Evolutionary conservation across 768 basidiomycete genomes (phyloP).

Genomic region (Tricholoma hemisulphureum): DNA sequence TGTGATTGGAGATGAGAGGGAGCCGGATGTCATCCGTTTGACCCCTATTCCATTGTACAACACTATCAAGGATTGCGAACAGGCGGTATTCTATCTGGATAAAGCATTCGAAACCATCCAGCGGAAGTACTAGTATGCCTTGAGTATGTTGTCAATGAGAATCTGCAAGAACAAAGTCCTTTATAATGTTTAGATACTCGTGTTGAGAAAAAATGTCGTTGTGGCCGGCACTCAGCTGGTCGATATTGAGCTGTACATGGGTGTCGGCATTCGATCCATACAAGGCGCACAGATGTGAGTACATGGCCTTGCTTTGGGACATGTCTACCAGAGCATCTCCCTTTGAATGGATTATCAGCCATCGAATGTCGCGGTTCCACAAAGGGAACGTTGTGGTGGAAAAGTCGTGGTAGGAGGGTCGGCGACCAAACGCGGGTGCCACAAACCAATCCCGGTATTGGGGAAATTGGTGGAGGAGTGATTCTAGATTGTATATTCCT

Average conservation of each 20-base stretch:
- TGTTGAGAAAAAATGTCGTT: constrained; percentile 46
- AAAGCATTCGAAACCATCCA: constrained; percentile 42
- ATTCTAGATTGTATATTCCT: constrained; percentile 76
- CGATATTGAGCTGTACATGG: constrained; percentile 31
- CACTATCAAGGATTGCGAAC: constrained; percentile 72
- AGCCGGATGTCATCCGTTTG: constrained; percentile 89
- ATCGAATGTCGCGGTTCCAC: constrained; percentile 41
- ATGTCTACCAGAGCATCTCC: constrained; percentile 69
- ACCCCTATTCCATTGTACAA: constrained; percentile 89
- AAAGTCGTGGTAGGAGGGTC: constrained; percentile 45
- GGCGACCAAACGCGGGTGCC: constrained; percentile 55
- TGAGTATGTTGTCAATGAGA: neutral
- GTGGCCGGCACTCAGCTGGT: constrained; percentile 51
- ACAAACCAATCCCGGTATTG: constrained; percentile 72
- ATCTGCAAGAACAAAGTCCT: constrained; percentile 34
- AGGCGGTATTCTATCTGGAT: constrained; percentile 65
- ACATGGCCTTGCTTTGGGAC: constrained; percentile 61
- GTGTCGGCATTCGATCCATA: constrained; percentile 24
- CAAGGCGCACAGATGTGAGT: constrained; percentile 46
- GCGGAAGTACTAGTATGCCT: neutral
- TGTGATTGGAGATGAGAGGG: constrained; percentile 88
- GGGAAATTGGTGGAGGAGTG: constrained; percentile 57
- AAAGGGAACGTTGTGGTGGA: constrained; percentile 44
- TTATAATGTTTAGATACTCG: constrained; percentile 46
- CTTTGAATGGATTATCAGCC: constrained; percentile 75